These are phyloP conservation scores for Epichloe festucae DNA, from an alignment of 2,329 filamentous ascomycete species.

Conservation along the genomic window DNA sequence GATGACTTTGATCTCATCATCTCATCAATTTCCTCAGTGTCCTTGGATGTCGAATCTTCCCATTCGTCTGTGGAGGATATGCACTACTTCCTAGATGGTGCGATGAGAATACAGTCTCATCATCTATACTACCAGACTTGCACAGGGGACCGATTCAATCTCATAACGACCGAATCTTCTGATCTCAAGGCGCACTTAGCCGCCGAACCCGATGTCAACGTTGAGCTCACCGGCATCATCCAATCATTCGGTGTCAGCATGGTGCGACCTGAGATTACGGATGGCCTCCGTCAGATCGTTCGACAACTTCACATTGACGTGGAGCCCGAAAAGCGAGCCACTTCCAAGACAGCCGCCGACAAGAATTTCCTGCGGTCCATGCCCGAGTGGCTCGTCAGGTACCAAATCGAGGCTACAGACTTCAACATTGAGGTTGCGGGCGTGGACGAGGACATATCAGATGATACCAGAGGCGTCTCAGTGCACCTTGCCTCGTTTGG, in stretches of 20 bases:
- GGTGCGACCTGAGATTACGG: conserved; percentile 81
- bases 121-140: conserved; percentile 90
- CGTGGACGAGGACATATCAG: conserved; percentile 70
- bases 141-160: conserved; percentile 67
- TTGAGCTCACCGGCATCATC: conserved; percentile 65
- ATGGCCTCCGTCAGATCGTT: conserved; percentile 84
- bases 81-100: conserved; percentile 76
- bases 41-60: conserved; percentile 88
- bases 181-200: conserved; percentile 78
- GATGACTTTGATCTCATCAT: conserved; percentile 94
- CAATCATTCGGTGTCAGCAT: conserved; percentile 84
- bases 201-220: conserved; percentile 73
- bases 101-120: conserved; percentile 72
- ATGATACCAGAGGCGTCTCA: conserved; percentile 68
- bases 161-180: conserved; percentile 76
- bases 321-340: conserved; percentile 42
- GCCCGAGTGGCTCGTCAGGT: conserved; percentile 73
- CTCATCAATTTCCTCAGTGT: conserved; percentile 86
- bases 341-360: conserved; percentile 35
- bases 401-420: conserved; percentile 75
- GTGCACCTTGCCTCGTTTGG: conserved; percentile 81
- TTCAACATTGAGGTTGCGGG: conserved; percentile 87
- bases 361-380: conserved; percentile 64
- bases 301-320: conserved; percentile 64
- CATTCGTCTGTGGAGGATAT: conserved; percentile 74